Conservation (phyloP, 352 stramenopile species). For the Pythium biforme region DNA sequence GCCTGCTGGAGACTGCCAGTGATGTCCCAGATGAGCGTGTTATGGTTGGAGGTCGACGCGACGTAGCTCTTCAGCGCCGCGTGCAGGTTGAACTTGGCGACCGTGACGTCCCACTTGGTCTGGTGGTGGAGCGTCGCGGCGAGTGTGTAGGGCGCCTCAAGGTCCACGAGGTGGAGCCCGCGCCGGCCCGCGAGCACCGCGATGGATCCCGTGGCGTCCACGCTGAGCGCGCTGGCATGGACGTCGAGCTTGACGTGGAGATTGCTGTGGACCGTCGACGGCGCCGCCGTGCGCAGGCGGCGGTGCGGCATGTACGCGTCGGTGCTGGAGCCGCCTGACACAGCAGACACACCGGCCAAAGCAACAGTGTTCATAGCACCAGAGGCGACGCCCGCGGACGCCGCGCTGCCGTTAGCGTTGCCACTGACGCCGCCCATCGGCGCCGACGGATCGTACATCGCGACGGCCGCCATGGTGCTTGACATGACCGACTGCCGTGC, state of each 20-base stretch:
- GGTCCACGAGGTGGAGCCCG: constrained; percentile 69
- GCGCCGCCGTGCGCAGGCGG: constrained; percentile 22
- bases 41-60: constrained; percentile 77
- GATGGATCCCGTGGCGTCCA: constrained; percentile 67
- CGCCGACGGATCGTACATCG: constrained; percentile 9
- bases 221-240: constrained; percentile 64
- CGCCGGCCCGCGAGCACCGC: constrained; percentile 66
- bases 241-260: constrained; percentile 61
- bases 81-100: constrained; percentile 80
- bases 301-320: neutral
- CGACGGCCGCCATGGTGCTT: constrained; percentile 1
- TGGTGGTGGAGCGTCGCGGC: constrained; percentile 68
- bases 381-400: neutral
- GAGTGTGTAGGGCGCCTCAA: constrained; percentile 62
- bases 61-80: constrained; percentile 61
- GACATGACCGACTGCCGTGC: neutral
- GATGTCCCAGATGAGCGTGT: constrained; percentile 83
- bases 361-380: neutral
- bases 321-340: neutral
- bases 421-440: neutral
- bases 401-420: neutral
- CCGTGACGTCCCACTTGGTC: constrained; percentile 78
- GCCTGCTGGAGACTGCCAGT: constrained; percentile 25
- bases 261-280: constrained; percentile 40
- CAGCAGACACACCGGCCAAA: neutral